Base-by-base conservation (phyloP, 257 asterid species). In the Petrea volubilis region DNA sequence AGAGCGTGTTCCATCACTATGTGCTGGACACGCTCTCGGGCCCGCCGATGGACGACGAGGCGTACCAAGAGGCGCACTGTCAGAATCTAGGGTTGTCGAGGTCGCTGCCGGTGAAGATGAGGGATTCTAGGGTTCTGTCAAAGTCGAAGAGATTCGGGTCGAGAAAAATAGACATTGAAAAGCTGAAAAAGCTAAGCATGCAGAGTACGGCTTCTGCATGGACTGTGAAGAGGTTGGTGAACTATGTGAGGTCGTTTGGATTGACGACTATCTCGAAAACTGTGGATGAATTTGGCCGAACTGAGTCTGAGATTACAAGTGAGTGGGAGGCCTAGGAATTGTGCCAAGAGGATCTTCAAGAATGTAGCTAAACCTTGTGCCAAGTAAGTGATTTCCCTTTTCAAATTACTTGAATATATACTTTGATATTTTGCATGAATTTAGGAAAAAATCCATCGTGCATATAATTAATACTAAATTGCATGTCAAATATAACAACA, bases 361-460 rank as follows among this genome's bases (percentile, higher is more conserved):
- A 81, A 85, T 73, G 94, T 87, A 0, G 94, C 91, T 14, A 81
- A 83, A 65, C 85, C 83, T 0, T 85, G 81, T 52, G 86, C 85
- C 82, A 85, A 80, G 94, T 87, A 83, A 78, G 85, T 61, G 1
- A 0, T 2, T 52, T 12, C 4, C n/a, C n/a, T n/a, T n/a, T n/a
- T n/a, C n/a, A n/a, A n/a, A n/a, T n/a, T n/a, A n/a, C n/a, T n/a
- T n/a, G n/a, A n/a, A n/a, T n/a, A n/a, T n/a, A n/a, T n/a, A n/a
- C n/a, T n/a, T n/a, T n/a, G n/a, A n/a, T n/a, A n/a, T n/a, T n/a
- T n/a, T n/a, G n/a, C n/a, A n/a, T n/a, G n/a, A n/a, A n/a, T n/a
- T n/a, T n/a, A n/a, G n/a, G n/a, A n/a, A n/a, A n/a, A n/a, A n/a
- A n/a, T n/a, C n/a, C n/a, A n/a, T n/a, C n/a, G n/a, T n/a, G n/a